A percentile compares a stretch with the other conserved stretches of the same genome.
Conservation (phyloP, 352 stramenopile genomes). For the Blastocystis sp. region DNA sequence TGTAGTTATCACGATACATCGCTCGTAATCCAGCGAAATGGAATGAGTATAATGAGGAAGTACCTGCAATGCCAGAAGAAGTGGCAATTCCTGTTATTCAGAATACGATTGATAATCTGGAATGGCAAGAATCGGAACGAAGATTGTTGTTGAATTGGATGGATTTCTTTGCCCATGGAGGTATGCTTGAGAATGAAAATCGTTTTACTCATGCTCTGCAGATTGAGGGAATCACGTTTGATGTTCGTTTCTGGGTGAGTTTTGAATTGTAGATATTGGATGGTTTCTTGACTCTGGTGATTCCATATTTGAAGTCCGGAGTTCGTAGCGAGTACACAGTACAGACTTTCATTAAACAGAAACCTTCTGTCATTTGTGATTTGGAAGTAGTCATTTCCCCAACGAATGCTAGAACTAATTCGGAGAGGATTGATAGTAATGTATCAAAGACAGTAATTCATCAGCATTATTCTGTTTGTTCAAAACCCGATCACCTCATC, state of each 20-base stretch:
- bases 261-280: conserved; percentile 17
- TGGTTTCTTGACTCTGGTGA: conserved; percentile 34
- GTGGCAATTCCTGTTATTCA: conserved; percentile 36
- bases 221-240: neutral
- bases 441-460: neutral
- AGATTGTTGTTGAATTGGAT: conserved; percentile 25
- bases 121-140: neutral
- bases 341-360: conserved; percentile 36
- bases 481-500: neutral
- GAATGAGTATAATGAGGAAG: conserved; percentile 5
- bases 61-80: conserved; percentile 37
- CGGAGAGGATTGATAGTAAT: neutral
- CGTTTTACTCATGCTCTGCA: neutral
- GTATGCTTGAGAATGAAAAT: conserved; percentile 14
- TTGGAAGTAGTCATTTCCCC: neutral
- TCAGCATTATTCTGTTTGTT: conserved; percentile 29
- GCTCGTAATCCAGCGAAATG: neutral
- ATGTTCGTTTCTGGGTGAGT: neutral
- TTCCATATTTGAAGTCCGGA: conserved; percentile 21
- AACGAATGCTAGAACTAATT: neutral
- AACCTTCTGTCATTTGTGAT: conserved; percentile 15
- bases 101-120: conserved; percentile 37
- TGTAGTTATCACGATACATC: conserved; percentile 17
- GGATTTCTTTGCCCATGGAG: conserved; percentile 52
- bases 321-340: conserved; percentile 31